Conservation (phyloP, 176 grass and related monocot species). For the Lolium rigidum region DNA sequence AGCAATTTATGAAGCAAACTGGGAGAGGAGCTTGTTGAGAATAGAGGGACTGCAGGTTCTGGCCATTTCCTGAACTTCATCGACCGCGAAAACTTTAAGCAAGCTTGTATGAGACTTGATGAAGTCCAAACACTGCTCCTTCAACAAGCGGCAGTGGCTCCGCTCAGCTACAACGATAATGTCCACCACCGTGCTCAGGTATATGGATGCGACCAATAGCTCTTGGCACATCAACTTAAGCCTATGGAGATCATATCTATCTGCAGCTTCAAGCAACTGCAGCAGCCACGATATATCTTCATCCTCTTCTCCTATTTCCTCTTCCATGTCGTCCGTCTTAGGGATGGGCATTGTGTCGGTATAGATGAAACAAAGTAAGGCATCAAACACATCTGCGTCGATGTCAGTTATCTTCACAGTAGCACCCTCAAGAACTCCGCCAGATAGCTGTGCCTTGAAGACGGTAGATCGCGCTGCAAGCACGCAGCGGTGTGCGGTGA, state of each 20-base stretch:
- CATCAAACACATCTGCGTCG: neutral
- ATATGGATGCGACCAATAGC: neutral
- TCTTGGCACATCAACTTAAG: neutral
- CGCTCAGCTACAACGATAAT: neutral
- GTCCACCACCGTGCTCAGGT: neutral
- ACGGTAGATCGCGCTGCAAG: neutral
- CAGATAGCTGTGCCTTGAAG: neutral
- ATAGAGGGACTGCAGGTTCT: neutral
- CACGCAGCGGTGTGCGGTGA: neutral
- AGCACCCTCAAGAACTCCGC: accelerated
- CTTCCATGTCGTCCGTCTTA: neutral
- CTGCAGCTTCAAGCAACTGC: neutral
- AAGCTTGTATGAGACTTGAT: neutral
- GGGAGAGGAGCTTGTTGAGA: neutral
- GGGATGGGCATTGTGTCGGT: neutral
- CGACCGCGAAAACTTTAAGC: neutral
- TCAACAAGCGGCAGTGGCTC: neutral
- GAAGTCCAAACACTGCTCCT: neutral
- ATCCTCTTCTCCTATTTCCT: neutral
- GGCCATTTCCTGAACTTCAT: neutral
- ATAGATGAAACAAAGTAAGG: conserved; percentile 6
- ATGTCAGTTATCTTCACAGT: neutral
- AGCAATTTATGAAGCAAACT: neutral
- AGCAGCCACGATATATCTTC: neutral
- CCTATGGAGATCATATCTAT: neutral